phyloP scores from a whole-genome alignment of 2,329 filamentous ascomycete genomes.

The Microdochium bolleyi region DNA sequence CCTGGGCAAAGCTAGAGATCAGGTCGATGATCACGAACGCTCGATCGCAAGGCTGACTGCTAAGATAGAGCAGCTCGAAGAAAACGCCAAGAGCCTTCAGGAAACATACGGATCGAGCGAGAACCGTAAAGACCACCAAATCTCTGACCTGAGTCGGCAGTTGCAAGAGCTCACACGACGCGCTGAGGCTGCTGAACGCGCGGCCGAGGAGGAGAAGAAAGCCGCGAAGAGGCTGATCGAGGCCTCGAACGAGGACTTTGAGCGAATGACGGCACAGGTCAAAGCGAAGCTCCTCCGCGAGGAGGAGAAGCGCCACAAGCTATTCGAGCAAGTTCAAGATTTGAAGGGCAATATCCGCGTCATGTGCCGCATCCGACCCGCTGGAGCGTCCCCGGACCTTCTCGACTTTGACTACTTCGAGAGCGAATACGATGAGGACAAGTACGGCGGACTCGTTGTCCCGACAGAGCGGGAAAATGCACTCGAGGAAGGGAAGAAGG shows the following conservation, averaged over 20 bases:
- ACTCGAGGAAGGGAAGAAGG: constrained; percentile 50
- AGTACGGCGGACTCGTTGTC: constrained; percentile 79
- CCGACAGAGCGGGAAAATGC: constrained; percentile 77
- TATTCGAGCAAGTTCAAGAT: constrained; percentile 97
- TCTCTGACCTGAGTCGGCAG: constrained; percentile 2
- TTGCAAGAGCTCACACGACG: constrained; percentile 2
- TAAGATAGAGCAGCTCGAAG: constrained; percentile 8
- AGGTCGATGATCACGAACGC: constrained; percentile 6
- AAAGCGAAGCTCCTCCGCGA: constrained; percentile 82
- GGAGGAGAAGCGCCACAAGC: constrained; percentile 79
- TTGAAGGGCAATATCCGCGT: constrained; percentile 97
- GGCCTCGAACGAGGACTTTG: constrained; percentile 52
- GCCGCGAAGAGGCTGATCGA: constrained; percentile 75
- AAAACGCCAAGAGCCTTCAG: constrained; percentile 4
- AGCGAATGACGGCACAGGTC: constrained; percentile 59
- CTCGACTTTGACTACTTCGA: constrained; percentile 71
- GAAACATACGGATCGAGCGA: constrained; percentile 3
- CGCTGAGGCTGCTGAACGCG: constrained; percentile 9
- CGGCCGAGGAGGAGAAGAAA: constrained; percentile 60
- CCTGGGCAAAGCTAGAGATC: constrained; percentile 20
- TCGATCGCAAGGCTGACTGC: constrained; percentile 4
- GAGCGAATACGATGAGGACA: constrained; percentile 56
- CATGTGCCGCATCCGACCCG: constrained; percentile 89
- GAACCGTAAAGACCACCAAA: constrained; percentile 3
- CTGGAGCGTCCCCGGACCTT: constrained; percentile 53